A percentile compares a stretch with the other conserved stretches of the same genome.
These are phyloP conservation scores for Aspergillus uvarum DNA, from an alignment of 2,329 filamentous ascomycete species.

Conservation along the genomic window DNA sequence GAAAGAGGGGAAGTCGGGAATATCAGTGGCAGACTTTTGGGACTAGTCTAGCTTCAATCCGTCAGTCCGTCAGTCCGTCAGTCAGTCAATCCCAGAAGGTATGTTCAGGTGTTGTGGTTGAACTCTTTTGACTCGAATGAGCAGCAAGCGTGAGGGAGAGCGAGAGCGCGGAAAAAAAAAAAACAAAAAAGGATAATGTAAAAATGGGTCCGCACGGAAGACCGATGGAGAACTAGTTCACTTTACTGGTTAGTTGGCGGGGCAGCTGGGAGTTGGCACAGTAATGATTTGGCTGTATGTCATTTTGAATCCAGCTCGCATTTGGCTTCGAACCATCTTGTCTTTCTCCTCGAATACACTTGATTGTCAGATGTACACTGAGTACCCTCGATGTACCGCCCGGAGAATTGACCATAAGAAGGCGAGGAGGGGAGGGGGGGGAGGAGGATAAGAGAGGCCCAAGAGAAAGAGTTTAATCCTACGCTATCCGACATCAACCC, in stretches of 20 bases:
- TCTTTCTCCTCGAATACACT: not conserved
- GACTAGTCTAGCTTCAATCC: not conserved
- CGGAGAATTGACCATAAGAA: not conserved
- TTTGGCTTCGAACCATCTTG: slow-evolving; percentile 2
- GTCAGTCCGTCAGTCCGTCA: not conserved
- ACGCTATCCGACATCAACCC: not conserved
- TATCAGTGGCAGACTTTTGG: not conserved
- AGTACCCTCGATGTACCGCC: too few relatives aligned
- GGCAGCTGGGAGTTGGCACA: slow-evolving; percentile 15
- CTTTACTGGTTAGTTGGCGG: slow-evolving; percentile 13
- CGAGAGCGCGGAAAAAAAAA: slow-evolving; percentile 16
- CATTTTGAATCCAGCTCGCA: too few relatives aligned
- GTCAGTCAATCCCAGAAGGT: not conserved
- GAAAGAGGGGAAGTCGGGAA: slow-evolving; percentile 6
- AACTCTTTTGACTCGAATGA: not conserved
- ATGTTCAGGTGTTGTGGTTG: too few relatives aligned
- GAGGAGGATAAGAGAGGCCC: not conserved
- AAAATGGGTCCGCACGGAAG: slow-evolving; percentile 13
- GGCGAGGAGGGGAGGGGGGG: not conserved
- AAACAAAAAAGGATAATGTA: slow-evolving; percentile 17
- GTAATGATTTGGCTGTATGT: slow-evolving; percentile 8
- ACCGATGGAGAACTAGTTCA: slow-evolving; percentile 14
- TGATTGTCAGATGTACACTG: too few relatives aligned
- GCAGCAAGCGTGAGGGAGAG: slow-evolving; percentile 16
- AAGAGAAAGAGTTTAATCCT: not conserved